phyloP scores from a whole-genome alignment of 2,329 filamentous ascomycete genomes.

The Fusarium phyllophilum region DNA sequence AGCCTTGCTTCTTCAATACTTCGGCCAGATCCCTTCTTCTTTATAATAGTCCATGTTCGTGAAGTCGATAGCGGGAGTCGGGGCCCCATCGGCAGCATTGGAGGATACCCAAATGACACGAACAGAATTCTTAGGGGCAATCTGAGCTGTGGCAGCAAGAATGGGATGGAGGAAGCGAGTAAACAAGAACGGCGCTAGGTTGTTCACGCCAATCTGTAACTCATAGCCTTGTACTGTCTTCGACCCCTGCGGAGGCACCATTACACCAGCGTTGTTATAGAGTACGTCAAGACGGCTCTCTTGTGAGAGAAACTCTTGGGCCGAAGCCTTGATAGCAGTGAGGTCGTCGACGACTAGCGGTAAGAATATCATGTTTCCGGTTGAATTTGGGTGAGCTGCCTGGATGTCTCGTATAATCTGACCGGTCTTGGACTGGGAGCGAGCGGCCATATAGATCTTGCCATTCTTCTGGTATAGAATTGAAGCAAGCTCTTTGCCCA shows the following conservation, averaged over 20 bases:
- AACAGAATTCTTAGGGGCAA: conserved; percentile 42
- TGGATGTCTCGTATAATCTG: conserved; percentile 55
- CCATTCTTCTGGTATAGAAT: conserved; percentile 63
- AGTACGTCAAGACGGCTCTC: conserved; percentile 56
- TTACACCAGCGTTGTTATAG: conserved; percentile 55
- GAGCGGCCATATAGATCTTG: conserved; percentile 62
- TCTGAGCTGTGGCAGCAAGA: conserved; percentile 45
- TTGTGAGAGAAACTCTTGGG: conserved; percentile 47
- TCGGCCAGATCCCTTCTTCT: not conserved
- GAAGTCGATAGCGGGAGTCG: not conserved
- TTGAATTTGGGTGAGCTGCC: conserved; percentile 42
- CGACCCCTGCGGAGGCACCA: conserved; percentile 49
- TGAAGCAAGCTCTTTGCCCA: conserved; percentile 60
- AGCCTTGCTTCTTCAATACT: not conserved
- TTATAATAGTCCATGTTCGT: not conserved
- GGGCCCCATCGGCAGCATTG: not conserved
- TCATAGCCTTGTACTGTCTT: conserved; percentile 53
- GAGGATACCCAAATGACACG: conserved; percentile 42
- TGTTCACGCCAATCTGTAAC: conserved; percentile 54
- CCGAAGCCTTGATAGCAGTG: conserved; percentile 51
- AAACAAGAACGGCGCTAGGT: conserved; percentile 52
- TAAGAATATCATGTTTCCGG: conserved; percentile 50
- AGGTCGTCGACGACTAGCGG: conserved; percentile 55
- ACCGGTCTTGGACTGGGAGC: conserved; percentile 54
- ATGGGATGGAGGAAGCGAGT: conserved; percentile 43